Conservation (phyloP, 1,284 basidiomycete species). For the Sporisorium reilianum region DNA sequence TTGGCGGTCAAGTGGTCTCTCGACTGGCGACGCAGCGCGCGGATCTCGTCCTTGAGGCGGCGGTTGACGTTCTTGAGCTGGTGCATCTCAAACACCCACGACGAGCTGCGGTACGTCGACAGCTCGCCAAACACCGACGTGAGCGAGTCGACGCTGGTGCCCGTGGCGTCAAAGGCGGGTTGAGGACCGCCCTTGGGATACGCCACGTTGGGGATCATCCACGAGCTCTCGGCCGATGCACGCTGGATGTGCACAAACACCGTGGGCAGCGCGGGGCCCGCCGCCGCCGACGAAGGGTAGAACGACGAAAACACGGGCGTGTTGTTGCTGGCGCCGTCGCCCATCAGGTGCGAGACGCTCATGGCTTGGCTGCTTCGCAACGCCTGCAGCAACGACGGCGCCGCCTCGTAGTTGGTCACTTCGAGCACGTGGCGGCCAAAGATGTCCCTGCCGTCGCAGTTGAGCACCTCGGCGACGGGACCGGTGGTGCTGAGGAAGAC, state of each 20-base stretch:
- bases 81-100: slow-evolving; percentile 65
- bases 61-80: slow-evolving; percentile 65
- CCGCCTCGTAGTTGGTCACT: slow-evolving; percentile 56
- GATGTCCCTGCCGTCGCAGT: slow-evolving; percentile 46
- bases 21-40: slow-evolving; percentile 49
- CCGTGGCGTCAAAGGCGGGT: slow-evolving; percentile 42
- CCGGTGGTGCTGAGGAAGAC: slow-evolving; percentile 57
- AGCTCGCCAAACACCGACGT: slow-evolving; percentile 62
- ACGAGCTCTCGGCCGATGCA: slow-evolving; percentile 43
- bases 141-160: slow-evolving; percentile 47
- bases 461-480: slow-evolving; percentile 46
- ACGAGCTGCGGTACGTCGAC: slow-evolving; percentile 55
- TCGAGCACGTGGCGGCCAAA: slow-evolving; percentile 55
- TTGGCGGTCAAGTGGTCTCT: slow-evolving; percentile 28
- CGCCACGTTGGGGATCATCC: slow-evolving; percentile 52
- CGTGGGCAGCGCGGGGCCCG: slow-evolving; percentile 45
- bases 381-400: slow-evolving; percentile 54
- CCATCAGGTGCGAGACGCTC: slow-evolving; percentile 55
- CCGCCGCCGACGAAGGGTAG: slow-evolving; percentile 56
- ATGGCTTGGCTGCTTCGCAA: slow-evolving; percentile 50
- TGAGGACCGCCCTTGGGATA: slow-evolving; percentile 51
- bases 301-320: slow-evolving; percentile 58
- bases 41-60: slow-evolving; percentile 60
- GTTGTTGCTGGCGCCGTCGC: slow-evolving; percentile 43
- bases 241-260: slow-evolving; percentile 58